A percentile compares a stretch with the other conserved stretches of the same genome.
These are phyloP conservation scores for Arachis stenosperma DNA, from an alignment of 306 rosid species.

Conservation along the genomic window DNA sequence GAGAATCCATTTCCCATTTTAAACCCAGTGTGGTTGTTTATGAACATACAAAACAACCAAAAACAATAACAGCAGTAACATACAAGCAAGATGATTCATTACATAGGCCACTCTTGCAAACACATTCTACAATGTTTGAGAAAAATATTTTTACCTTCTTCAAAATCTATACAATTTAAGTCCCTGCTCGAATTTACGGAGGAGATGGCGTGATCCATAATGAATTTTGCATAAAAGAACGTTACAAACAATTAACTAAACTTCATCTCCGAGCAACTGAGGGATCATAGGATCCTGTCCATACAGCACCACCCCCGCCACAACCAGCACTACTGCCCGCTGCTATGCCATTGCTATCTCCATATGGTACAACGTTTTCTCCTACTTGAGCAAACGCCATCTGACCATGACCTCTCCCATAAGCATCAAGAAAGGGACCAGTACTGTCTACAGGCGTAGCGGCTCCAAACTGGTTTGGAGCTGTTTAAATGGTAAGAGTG, in stretches of 20 bases:
- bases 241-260: constrained; percentile 9
- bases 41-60: not conserved
- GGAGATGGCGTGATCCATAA: constrained; percentile 11
- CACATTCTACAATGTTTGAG: constrained; percentile 17
- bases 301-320: constrained; percentile 29
- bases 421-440: constrained; percentile 49
- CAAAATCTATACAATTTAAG: constrained; percentile 15
- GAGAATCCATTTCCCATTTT: too few species aligned
- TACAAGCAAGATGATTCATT: too few species aligned
- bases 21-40: not conserved
- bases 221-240: not conserved
- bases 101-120: not conserved
- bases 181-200: constrained; percentile 6
- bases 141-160: constrained; percentile 14
- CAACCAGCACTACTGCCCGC: constrained; percentile 36
- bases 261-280: constrained; percentile 44
- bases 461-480: constrained; percentile 49
- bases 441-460: constrained; percentile 44
- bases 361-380: constrained; percentile 46
- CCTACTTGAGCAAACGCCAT: constrained; percentile 50
- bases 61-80: not conserved
- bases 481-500: constrained; percentile 41
- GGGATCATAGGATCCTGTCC: constrained; percentile 36
- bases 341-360: constrained; percentile 47
- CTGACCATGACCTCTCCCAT: constrained; percentile 54